Evolutionary conservation across 805 yeast species (phyloP).

Genomic region (Yarrowia sp.): DNA sequence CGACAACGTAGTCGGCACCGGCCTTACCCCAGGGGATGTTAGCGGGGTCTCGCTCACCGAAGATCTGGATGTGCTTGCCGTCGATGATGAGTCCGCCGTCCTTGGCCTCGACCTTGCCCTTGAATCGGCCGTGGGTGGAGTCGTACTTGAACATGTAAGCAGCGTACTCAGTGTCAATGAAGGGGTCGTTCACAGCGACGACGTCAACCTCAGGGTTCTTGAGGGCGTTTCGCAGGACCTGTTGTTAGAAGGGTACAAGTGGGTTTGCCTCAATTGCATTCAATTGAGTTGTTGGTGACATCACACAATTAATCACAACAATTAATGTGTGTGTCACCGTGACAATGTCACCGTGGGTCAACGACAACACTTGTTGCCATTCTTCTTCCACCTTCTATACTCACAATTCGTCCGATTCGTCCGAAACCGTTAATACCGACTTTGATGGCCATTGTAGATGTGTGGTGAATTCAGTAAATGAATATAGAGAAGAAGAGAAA

Average conservation of each 20-base stretch:
- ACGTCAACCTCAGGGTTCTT: constrained; percentile 76
- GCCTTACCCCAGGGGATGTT: constrained; percentile 85
- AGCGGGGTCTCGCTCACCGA: constrained; percentile 85
- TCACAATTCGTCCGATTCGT: constrained; percentile 85
- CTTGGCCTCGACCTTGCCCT: constrained; percentile 64
- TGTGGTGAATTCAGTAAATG: constrained; percentile 15
- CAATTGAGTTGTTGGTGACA: background rate
- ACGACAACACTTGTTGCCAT: background rate
- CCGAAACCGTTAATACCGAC: constrained; percentile 96
- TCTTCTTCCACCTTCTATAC: constrained; percentile 25
- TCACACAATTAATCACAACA: too few relatives aligned
- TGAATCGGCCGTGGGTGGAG: constrained; percentile 87
- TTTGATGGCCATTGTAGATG: constrained; percentile 55
- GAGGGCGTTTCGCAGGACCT: constrained; percentile 74
- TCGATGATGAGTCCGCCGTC: constrained; percentile 69
- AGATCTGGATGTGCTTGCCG: constrained; percentile 70
- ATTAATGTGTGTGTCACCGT: background rate
- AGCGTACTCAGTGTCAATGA: constrained; percentile 88
- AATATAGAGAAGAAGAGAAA: constrained; percentile 17
- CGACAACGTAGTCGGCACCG: constrained; percentile 86
- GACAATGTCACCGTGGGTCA: background rate
- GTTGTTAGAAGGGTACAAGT: too few relatives aligned
- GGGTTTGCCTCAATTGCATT: background rate
- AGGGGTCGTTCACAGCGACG: constrained; percentile 91
- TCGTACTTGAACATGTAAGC: constrained; percentile 96